Percentiles rank a stretch among this genome's conserved stretches.
Conservation (phyloP, 345 rosid species). For the Trapa bicornis region DNA sequence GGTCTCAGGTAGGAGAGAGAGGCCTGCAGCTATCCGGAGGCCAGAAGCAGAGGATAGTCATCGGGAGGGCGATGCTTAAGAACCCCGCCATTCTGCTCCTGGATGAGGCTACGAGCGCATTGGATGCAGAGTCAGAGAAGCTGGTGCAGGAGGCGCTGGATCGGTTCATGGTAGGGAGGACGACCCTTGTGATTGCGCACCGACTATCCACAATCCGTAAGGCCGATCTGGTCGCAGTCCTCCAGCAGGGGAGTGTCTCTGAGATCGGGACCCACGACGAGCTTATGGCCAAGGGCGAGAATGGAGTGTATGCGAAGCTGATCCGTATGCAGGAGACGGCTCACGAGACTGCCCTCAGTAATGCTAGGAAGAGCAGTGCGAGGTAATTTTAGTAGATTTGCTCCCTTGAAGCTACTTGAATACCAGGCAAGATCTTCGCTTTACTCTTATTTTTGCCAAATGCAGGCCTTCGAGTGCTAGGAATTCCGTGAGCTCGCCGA, state of each 20-base stretch:
- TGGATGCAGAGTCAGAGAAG: slow-evolving; percentile 60
- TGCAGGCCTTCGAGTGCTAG: slow-evolving; percentile 94
- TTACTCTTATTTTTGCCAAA: slow-evolving; percentile 3
- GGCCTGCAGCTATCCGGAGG: slow-evolving; percentile 83
- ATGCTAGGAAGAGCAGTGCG: slow-evolving; percentile 96
- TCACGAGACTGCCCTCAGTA: slow-evolving; percentile 83
- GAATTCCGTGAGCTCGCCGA: slow-evolving; percentile 92
- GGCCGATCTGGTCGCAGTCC: slow-evolving; percentile 42
- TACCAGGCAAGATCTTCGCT: too few species aligned
- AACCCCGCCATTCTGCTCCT: slow-evolving; percentile 52
- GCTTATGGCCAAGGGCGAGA: slow-evolving; percentile 70
- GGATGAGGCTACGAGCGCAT: slow-evolving; percentile 77
- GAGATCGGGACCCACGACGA: slow-evolving; percentile 57
- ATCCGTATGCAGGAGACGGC: slow-evolving; percentile 89
- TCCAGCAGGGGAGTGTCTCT: slow-evolving; percentile 35
- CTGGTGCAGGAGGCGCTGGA: slow-evolving; percentile 62
- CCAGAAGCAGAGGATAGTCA: slow-evolving; percentile 69
- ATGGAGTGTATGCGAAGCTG: slow-evolving; percentile 80
- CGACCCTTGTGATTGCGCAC: slow-evolving; percentile 60
- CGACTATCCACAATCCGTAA: slow-evolving; percentile 62
- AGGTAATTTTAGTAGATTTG: slow-evolving; percentile 29
- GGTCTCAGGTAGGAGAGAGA: slow-evolving; percentile 53
- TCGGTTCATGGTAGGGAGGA: slow-evolving; percentile 50
- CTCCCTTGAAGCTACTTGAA: too few species aligned
- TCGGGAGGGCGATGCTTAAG: slow-evolving; percentile 60